Conservation (phyloP, 441 rosid genomes). For the Bruguiera hainesii region DNA sequence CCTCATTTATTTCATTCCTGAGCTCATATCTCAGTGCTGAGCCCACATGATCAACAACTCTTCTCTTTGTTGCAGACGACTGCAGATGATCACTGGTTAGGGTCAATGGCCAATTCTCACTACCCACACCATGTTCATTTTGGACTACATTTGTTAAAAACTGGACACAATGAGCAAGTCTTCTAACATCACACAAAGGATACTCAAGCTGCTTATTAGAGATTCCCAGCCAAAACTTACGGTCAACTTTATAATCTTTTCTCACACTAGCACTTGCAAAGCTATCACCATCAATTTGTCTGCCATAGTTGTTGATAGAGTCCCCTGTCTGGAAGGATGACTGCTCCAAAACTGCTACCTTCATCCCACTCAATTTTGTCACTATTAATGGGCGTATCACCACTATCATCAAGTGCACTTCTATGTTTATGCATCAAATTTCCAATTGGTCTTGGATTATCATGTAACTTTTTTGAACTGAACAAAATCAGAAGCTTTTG, state of each 20-base stretch:
- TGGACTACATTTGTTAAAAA: conserved; percentile 17
- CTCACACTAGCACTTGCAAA: conserved; percentile 15
- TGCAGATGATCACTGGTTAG: conserved; percentile 1
- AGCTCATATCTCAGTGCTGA: conserved; percentile 22
- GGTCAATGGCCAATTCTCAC: conserved; percentile 20
- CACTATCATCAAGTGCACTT: conserved; percentile 18
- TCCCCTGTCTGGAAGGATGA: conserved; percentile 16
- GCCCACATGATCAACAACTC: conserved; percentile 23
- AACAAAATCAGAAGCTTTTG: conserved; percentile 43
- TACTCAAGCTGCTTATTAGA: conserved; percentile 23
- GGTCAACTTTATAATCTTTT: conserved; percentile 21
- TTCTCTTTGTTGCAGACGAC: conserved; percentile 20
- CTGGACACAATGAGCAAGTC: conserved; percentile 16
- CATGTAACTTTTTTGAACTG: conserved; percentile 33
- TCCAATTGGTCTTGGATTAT: conserved; percentile 11
- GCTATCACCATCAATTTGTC: conserved; percentile 21
- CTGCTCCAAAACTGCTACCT: conserved; percentile 20
- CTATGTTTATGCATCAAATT: conserved; percentile 13
- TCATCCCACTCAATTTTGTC: conserved; percentile 17
- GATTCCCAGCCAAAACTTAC: conserved; percentile 11
- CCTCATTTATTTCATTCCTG: conserved; percentile 14
- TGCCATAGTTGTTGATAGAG: conserved; percentile 11
- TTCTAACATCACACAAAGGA: conserved; percentile 19
- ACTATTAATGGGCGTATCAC: conserved; percentile 8
- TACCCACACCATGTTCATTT: conserved; percentile 20